Evolutionary conservation across 108 stramenopile genomes (phyloP).

Genomic region (Cyclotella sp.): DNA sequence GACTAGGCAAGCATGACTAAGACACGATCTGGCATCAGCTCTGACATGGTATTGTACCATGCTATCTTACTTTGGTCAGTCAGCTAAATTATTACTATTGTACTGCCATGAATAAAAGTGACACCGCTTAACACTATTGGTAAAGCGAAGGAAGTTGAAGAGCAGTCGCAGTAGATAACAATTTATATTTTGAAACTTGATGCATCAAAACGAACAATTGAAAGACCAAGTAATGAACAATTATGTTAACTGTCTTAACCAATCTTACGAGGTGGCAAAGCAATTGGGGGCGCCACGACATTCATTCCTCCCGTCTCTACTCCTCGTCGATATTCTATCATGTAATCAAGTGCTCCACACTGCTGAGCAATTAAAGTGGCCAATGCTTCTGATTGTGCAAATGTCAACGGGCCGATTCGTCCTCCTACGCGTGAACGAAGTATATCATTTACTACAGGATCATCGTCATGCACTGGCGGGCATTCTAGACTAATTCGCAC

Average conservation of each 20-base stretch:
- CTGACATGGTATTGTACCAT: no score
- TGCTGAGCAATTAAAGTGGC: conserved; percentile 79
- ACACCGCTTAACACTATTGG: no score
- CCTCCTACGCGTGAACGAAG: conserved; percentile 80
- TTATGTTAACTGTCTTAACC: background rate
- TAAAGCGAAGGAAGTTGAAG: no score
- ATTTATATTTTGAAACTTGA: no score
- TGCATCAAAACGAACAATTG: background rate
- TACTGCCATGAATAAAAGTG: no score
- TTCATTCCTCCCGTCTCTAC: conserved; percentile 56
- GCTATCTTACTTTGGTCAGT: no score
- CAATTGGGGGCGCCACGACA: conserved; percentile 80
- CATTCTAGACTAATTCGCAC: conserved; percentile 85
- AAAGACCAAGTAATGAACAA: background rate
- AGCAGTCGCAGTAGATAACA: no score
- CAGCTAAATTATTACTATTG: no score
- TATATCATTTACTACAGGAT: conserved; percentile 83
- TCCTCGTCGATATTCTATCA: conserved; percentile 79
- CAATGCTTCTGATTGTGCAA: conserved; percentile 82
- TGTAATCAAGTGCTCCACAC: conserved; percentile 87
- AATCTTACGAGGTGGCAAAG: conserved; percentile 68
- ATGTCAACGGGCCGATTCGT: conserved; percentile 80
- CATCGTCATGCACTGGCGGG: conserved; percentile 87
- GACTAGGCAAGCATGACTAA: no score
- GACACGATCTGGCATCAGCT: no score